A percentile compares a stretch with the other conserved stretches of the same genome.
phyloP scores from a whole-genome alignment of 306 rosid species.

The Spatholobus suberectus region DNA sequence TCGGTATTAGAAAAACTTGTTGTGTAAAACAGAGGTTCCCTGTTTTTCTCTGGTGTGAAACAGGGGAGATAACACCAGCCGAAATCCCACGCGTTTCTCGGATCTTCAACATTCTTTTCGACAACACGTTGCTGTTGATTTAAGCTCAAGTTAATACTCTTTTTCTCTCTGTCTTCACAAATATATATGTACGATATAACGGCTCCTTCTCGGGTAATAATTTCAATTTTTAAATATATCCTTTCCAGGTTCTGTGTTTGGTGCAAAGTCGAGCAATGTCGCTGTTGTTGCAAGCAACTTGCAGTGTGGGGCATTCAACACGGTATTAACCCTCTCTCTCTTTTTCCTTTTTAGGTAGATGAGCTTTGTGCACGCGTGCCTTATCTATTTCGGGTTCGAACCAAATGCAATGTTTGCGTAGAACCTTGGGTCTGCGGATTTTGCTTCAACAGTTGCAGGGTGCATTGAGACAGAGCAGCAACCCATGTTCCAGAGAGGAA shows the following conservation, averaged over 20 bases:
- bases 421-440: constrained; percentile 56
- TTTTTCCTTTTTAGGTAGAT: constrained; percentile 8
- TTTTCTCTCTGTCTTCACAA: background rate
- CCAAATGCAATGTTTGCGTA: constrained; percentile 31
- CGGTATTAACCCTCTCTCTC: constrained; percentile 48
- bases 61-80: constrained; percentile 68
- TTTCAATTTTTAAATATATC: constrained; percentile 14
- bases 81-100: constrained; percentile 61
- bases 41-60: constrained; percentile 51
- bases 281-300: constrained; percentile 57
- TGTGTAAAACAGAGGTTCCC: constrained; percentile 34
- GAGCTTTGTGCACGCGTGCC: background rate
- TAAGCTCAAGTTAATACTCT: constrained; percentile 69
- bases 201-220: background rate
- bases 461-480: constrained; percentile 58
- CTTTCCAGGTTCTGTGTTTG: constrained; percentile 63
- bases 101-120: constrained; percentile 78
- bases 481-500: constrained; percentile 48
- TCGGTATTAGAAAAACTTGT: background rate
- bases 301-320: constrained; percentile 62
- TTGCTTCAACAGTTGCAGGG: constrained; percentile 52
- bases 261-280: constrained; percentile 62
- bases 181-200: background rate
- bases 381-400: background rate
- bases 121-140: constrained; percentile 74